These are phyloP conservation scores for Dothistroma pini DNA, from an alignment of 2,329 filamentous ascomycete genomes.

Conservation along the genomic window DNA sequence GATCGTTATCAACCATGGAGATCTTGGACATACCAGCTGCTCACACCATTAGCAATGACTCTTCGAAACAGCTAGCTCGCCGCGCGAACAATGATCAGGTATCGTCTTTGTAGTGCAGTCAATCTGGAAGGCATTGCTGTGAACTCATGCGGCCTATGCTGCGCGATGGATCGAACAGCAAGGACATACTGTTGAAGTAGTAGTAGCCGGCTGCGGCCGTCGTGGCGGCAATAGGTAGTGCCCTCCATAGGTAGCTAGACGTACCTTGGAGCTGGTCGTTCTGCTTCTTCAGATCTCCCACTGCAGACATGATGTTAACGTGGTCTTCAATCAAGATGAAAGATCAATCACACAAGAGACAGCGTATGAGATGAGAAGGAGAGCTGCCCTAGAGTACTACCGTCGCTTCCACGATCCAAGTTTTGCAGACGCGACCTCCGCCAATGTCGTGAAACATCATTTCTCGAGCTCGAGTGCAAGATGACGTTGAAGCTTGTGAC, in stretches of 20 bases:
- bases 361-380: neutral
- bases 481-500: slow-evolving; percentile 2
- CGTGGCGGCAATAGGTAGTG: slow-evolving; percentile 6
- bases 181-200: slow-evolving; percentile 11
- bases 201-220: slow-evolving; percentile 11
- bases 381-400: neutral
- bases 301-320: slow-evolving; percentile 6
- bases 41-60: slow-evolving; percentile 4
- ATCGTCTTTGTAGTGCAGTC: neutral
- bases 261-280: slow-evolving; percentile 41
- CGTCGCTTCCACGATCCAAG: neutral
- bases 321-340: neutral
- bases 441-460: neutral
- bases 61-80: neutral
- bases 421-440: neutral
- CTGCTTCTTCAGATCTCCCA: slow-evolving; percentile 42
- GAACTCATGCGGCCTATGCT: neutral
- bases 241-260: slow-evolving; percentile 16
- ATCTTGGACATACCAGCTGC: slow-evolving; percentile 31
- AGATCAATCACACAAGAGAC: neutral
- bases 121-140: neutral
- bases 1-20: slow-evolving; percentile 35
- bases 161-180: slow-evolving; percentile 5
- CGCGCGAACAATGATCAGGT: neutral
- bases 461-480: neutral